phyloP scores from a whole-genome alignment of 2,329 filamentous ascomycete species.

The Xylariales sp. region DNA sequence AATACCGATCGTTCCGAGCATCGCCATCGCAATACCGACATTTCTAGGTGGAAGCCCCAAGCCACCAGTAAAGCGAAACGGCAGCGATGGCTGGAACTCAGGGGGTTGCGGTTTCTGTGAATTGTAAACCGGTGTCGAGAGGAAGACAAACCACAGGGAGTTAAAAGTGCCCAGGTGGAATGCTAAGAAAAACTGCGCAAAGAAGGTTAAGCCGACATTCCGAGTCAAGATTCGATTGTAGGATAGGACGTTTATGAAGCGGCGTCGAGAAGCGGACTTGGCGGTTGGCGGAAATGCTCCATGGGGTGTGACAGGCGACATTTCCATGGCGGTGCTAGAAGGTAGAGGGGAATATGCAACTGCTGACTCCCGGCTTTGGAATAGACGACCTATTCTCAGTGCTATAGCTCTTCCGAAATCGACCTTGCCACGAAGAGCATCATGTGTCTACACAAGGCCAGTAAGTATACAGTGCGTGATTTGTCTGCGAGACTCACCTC shows the following conservation, averaged over 20 bases:
- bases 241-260: slow-evolving; percentile 43
- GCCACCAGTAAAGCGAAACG: slow-evolving; percentile 67
- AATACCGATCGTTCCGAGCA: slow-evolving; percentile 73
- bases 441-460: slow-evolving; percentile 36
- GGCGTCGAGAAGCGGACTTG: slow-evolving; percentile 16
- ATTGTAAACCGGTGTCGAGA: slow-evolving; percentile 63
- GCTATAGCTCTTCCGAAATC: slow-evolving; percentile 41
- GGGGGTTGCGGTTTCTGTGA: slow-evolving; percentile 28
- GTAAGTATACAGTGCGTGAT: background rate
- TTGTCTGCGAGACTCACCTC: slow-evolving; percentile 33
- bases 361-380: slow-evolving; percentile 19
- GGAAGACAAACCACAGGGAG: slow-evolving; percentile 70
- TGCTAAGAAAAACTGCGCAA: slow-evolving; percentile 65
- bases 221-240: slow-evolving; percentile 52
- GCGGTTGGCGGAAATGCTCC: slow-evolving; percentile 9
- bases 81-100: slow-evolving; percentile 33
- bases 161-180: slow-evolving; percentile 75
- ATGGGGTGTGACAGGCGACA: slow-evolving; percentile 21
- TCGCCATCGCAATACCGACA: slow-evolving; percentile 74
- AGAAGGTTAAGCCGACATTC: slow-evolving; percentile 49
- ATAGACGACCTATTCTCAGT: slow-evolving; percentile 24
- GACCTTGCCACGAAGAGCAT: slow-evolving; percentile 34
- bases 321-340: slow-evolving; percentile 21
- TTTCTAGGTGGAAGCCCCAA: slow-evolving; percentile 66
- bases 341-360: slow-evolving; percentile 29